These are phyloP conservation scores for Chlorencoelia australis DNA, from an alignment of 2,329 filamentous ascomycete genomes.

Conservation along the genomic window DNA sequence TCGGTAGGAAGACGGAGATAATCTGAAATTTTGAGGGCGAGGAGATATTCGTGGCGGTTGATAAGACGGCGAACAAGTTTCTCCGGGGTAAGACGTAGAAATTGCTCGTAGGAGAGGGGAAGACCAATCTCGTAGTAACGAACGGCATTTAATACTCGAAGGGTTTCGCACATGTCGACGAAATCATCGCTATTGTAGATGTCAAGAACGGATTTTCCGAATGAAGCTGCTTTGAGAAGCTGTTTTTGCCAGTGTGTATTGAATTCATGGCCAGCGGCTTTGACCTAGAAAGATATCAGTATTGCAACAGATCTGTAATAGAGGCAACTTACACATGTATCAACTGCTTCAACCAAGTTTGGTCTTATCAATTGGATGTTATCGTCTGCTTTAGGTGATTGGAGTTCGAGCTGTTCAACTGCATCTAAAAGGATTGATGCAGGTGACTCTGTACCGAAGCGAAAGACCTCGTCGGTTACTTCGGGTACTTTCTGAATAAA, in stretches of 20 bases:
- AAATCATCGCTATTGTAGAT: conserved; percentile 98
- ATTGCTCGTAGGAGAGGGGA: conserved; percentile 88
- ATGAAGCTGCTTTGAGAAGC: conserved; percentile 89
- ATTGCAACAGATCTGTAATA: background rate
- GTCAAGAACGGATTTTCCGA: conserved; percentile 93
- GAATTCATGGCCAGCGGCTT: conserved; percentile 87
- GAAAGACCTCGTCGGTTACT: conserved; percentile 81
- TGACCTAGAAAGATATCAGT: conserved; percentile 37
- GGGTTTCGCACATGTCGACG: conserved; percentile 92
- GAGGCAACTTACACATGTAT: conserved; percentile 53
- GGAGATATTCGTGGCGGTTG: conserved; percentile 80
- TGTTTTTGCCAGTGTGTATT: conserved; percentile 89
- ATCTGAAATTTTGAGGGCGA: conserved; percentile 79
- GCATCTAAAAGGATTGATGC: conserved; percentile 92
- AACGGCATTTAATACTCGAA: conserved; percentile 86
- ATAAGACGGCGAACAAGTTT: conserved; percentile 77
- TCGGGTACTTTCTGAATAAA: conserved; percentile 91
- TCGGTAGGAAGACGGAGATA: conserved; percentile 81
- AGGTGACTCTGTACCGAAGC: conserved; percentile 76
- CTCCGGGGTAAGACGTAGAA: conserved; percentile 80
- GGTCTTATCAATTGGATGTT: conserved; percentile 90
- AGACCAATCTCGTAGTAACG: conserved; percentile 86
- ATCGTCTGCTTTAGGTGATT: conserved; percentile 94
- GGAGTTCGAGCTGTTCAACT: conserved; percentile 78
- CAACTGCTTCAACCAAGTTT: conserved; percentile 83